Conservation (phyloP, 768 basidiomycete genomes). For the Kwoniella mangroviensis region DNA sequence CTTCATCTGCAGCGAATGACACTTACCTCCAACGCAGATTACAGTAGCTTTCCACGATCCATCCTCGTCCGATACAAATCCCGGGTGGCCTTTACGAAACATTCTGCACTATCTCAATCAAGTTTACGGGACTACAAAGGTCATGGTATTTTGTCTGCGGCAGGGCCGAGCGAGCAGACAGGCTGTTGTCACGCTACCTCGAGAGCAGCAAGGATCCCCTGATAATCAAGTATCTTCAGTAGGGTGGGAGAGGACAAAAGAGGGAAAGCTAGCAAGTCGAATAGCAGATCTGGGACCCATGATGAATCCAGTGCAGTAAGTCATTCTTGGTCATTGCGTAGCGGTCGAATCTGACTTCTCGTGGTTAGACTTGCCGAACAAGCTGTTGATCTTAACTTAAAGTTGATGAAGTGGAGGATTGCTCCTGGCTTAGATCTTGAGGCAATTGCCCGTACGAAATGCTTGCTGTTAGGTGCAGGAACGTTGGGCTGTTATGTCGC, state of each 20-base stretch:
- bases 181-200: slow-evolving; percentile 1
- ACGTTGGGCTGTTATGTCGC: slow-evolving; percentile 97
- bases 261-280: slow-evolving; percentile 83
- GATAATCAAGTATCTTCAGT: slow-evolving; percentile 67
- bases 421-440: slow-evolving; percentile 87
- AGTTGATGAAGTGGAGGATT: slow-evolving; percentile 97
- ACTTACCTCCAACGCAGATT: slow-evolving; percentile 53
- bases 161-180: slow-evolving; percentile 49
- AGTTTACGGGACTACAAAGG: slow-evolving; percentile 61
- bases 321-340: neutral
- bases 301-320: slow-evolving; percentile 88
- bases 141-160: slow-evolving; percentile 79
- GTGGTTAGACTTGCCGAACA: slow-evolving; percentile 79
- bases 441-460: slow-evolving; percentile 76
- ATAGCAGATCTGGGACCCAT: slow-evolving; percentile 89
- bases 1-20: neutral
- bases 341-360: neutral
- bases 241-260: slow-evolving; percentile 93
- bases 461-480: slow-evolving; percentile 89
- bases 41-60: slow-evolving; percentile 79
- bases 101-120: slow-evolving; percentile 78
- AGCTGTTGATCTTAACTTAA: slow-evolving; percentile 96
- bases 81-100: slow-evolving; percentile 93
- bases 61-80: slow-evolving; percentile 72
- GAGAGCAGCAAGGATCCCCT: neutral